Evolutionary conservation across 257 asterid species (phyloP), one percentile per base, ranked within the genome.

Genomic region (Solanum arcanum): DNA sequence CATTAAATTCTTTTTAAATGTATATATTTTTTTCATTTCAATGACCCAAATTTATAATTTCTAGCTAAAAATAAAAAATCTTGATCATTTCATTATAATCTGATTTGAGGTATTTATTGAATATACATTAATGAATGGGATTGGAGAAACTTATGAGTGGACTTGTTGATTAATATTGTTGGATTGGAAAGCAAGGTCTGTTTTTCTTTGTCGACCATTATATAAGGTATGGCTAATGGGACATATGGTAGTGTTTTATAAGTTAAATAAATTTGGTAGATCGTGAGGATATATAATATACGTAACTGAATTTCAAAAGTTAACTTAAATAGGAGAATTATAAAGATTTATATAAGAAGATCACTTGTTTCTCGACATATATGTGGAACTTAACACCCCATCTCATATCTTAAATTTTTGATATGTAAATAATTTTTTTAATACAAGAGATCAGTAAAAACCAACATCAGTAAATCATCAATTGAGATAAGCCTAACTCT

Each of bases 131-230:
- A 73, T 18, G 47, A 73, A 35, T 73, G 80, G 12, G 0, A 16
- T 8, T 12, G 16, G 10, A 29, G 59, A 44, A 80, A 20, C 59
- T 83, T 64, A 64, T 86, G 84, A 87, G 89, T 86, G 85, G 59
- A 39, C 21, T 74, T 60, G 78, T 87, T 83, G 88, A 88, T 59
- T 44, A 16, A 52, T 16, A 41, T 60, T 49, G 74, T 72, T 46
- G 56, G 76, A 87, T 49, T 60, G 31, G 84, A 89, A 72, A 86
- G 49, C 69, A 86, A 62, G 15, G 86, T 5, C 47, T 60, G 27
- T 60, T 86, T 86, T 81, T 86, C 87, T 6, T 62, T 88, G 90
- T 82, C 90, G 85, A 81, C 77, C 83, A 86, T 49, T 47, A 86
- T 52, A 20, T 87, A 69, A 21, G 69, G 29, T 9, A 12, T 60